These are phyloP conservation scores for Fusarium floridanum DNA, from an alignment of 2,329 filamentous ascomycete genomes.

Conservation along the genomic window DNA sequence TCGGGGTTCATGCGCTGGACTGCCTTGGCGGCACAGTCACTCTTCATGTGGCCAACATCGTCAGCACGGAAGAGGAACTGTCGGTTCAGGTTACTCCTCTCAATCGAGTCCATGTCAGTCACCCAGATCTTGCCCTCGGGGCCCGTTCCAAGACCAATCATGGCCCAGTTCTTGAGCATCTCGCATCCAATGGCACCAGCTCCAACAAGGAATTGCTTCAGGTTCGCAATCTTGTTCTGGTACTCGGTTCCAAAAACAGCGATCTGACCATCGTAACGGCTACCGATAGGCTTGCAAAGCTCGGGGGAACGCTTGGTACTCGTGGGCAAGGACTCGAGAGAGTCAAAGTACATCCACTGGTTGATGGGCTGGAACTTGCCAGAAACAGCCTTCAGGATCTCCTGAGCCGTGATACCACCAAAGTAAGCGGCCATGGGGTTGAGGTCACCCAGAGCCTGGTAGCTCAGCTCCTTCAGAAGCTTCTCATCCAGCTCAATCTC, in stretches of 20 bases:
- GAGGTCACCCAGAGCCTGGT: slow-evolving; percentile 91
- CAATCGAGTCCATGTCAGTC: slow-evolving; percentile 98
- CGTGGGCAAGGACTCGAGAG: slow-evolving; percentile 91
- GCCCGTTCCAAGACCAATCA: slow-evolving; percentile 94
- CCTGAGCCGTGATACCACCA: slow-evolving; percentile 92
- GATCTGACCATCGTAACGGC: slow-evolving; percentile 96
- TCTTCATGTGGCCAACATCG: slow-evolving; percentile 97
- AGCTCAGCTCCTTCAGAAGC: slow-evolving; percentile 91
- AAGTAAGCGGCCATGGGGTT: slow-evolving; percentile 95
- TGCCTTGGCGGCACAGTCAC: slow-evolving; percentile 90
- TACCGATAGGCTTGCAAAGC: slow-evolving; percentile 85
- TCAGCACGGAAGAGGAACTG: slow-evolving; percentile 95
- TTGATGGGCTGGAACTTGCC: slow-evolving; percentile 97
- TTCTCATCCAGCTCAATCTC: slow-evolving; percentile 88
- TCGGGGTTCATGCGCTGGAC: slow-evolving; percentile 97
- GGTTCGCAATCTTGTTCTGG: slow-evolving; percentile 91
- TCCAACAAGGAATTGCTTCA: slow-evolving; percentile 94
- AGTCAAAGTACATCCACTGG: slow-evolving; percentile 98
- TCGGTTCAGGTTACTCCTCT: slow-evolving; percentile 98
- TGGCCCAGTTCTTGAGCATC: slow-evolving; percentile 99
- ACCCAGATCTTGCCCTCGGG: slow-evolving; percentile 90
- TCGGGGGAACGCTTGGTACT: slow-evolving; percentile 83
- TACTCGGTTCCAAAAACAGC: slow-evolving; percentile 94
- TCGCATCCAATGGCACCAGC: slow-evolving; percentile 98
- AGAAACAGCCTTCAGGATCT: slow-evolving; percentile 95